A percentile compares a stretch with the other conserved stretches of the same genome.
Conservation (phyloP, 2,329 filamentous ascomycete genomes). For the Zymoseptoria tritici region DNA sequence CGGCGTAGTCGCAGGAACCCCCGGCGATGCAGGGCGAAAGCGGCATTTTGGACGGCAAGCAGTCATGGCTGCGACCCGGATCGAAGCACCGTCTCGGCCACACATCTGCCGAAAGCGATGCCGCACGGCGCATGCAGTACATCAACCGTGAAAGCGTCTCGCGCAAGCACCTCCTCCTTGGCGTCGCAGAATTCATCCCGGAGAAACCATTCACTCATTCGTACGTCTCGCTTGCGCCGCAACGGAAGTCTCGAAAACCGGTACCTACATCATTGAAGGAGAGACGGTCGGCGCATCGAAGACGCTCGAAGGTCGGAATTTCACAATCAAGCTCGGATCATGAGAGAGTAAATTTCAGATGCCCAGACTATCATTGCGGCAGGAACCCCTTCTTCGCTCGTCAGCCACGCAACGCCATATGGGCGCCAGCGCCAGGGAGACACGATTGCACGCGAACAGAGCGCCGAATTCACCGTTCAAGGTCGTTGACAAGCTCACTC, state of each 20-base stretch:
- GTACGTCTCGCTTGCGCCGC: constrained; percentile 64
- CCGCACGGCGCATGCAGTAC: constrained; percentile 45
- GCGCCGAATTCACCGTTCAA: too few species aligned
- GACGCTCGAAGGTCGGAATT: constrained; percentile 47
- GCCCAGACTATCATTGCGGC: too few species aligned
- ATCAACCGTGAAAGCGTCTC: constrained; percentile 75
- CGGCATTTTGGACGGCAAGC: constrained; percentile 45
- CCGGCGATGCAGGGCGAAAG: constrained; percentile 48
- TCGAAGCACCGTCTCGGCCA: constrained; percentile 49
- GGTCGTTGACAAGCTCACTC: too few species aligned
- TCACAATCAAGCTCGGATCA: constrained; percentile 59
- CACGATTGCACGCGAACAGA: too few species aligned
- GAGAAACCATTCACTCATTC: constrained; percentile 52
- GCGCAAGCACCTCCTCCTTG: constrained; percentile 78
- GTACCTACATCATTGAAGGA: constrained; percentile 65
- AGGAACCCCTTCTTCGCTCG: too few species aligned
- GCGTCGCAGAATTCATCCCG: constrained; percentile 59
- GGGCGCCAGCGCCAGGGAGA: too few species aligned
- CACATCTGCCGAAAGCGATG: constrained; percentile 50
- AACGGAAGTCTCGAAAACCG: constrained; percentile 77
- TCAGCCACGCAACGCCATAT: too few species aligned
- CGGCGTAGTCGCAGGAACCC: constrained; percentile 28
- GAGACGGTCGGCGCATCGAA: constrained; percentile 27
- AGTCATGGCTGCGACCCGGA: constrained; percentile 25
- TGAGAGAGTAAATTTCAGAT: constrained; percentile 45